These are phyloP conservation scores for Gossypium gossypioides DNA, from an alignment of 441 rosid species.

Conservation along the genomic window DNA sequence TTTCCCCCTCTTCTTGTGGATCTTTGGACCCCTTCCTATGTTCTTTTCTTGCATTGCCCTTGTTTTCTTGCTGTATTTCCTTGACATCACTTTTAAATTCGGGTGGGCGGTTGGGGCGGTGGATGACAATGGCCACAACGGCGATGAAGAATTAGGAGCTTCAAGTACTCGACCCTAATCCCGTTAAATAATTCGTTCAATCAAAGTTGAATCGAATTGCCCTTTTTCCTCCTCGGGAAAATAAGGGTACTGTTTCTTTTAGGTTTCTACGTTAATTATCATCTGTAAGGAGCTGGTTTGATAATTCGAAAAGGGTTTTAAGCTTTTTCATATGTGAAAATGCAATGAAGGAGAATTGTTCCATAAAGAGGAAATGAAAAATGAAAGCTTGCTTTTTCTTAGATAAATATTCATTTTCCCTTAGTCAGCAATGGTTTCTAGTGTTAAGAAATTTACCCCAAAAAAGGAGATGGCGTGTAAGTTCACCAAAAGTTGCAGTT, in stretches of 20 bases:
- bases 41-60: slow-evolving; percentile 43
- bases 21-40: slow-evolving; percentile 86
- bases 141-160: slow-evolving; percentile 25
- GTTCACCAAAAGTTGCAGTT: background rate
- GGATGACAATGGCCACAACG: slow-evolving; percentile 9
- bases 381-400: background rate
- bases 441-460: background rate
- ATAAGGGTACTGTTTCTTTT: background rate
- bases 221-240: background rate
- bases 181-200: background rate
- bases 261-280: background rate
- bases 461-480: background rate
- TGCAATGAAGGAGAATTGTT: background rate
- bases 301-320: background rate
- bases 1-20: slow-evolving; percentile 75
- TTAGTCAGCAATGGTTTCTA: background rate
- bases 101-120: slow-evolving; percentile 27
- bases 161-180: no score
- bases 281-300: background rate
- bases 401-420: background rate
- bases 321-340: background rate
- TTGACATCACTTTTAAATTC: slow-evolving; percentile 45
- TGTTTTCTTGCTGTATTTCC: slow-evolving; percentile 51
- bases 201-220: background rate
- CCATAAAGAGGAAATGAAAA: slow-evolving; percentile 6